phyloP scores from a whole-genome alignment of 176 grass and related monocot species.

The Oryza coarctata region DNA sequence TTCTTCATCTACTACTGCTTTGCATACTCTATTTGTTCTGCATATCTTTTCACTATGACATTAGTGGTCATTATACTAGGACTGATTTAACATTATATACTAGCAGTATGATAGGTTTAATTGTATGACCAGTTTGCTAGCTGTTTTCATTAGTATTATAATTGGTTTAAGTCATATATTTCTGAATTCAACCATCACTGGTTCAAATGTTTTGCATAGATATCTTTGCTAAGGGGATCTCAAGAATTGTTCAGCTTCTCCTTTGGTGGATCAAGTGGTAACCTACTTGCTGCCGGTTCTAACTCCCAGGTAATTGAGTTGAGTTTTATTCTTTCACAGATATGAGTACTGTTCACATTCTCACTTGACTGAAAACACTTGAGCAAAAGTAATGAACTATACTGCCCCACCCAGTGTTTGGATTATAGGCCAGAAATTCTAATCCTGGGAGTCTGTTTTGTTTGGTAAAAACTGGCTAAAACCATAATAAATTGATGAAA shows the following conservation, averaged over 20 bases:
- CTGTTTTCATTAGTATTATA: not conserved
- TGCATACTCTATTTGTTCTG: not conserved
- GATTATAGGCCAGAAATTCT: not conserved
- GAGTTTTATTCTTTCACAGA: not conserved
- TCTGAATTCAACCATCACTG: not conserved
- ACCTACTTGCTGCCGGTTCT: conserved; percentile 75
- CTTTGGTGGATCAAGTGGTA: conserved; percentile 79
- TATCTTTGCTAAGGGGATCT: conserved; percentile 71
- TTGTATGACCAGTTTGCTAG: not conserved
- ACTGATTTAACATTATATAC: not conserved
- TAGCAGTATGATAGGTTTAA: not conserved
- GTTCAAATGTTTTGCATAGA: conserved; percentile 34
- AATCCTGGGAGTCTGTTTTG: not conserved
- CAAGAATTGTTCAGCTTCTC: conserved; percentile 90
- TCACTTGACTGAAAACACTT: no score
- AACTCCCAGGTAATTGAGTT: conserved; percentile 58
- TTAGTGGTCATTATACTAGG: not conserved
- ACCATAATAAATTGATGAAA: no score
- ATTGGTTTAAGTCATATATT: not conserved
- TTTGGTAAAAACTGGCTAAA: not conserved
- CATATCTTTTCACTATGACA: not conserved
- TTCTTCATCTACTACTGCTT: not conserved
- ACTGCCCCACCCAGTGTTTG: not conserved
- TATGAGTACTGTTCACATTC: not conserved
- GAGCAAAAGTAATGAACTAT: no score